Conservation (phyloP, 208 protist species). For the Trichomonas vaginalis region DNA sequence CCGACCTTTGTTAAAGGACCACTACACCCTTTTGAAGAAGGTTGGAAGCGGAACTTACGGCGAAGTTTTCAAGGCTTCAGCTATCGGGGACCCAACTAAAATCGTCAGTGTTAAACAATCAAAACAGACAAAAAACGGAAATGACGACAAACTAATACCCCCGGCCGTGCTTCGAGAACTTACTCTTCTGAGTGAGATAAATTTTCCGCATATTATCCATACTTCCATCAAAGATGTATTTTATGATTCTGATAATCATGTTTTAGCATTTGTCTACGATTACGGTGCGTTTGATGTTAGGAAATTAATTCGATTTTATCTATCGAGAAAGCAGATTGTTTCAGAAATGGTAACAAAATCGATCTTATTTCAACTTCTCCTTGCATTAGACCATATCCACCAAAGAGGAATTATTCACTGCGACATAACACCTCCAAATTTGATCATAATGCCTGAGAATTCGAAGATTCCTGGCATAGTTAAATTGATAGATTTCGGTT, state of each 20-base stretch:
- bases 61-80: neutral
- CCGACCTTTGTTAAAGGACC: neutral
- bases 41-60: neutral
- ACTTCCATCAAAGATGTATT: neutral
- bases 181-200: neutral
- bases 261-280: neutral
- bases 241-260: neutral
- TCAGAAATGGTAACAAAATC: neutral
- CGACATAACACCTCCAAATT: neutral
- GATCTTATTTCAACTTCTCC: neutral
- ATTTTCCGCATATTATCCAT: slow-evolving; percentile 10
- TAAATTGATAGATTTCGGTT: neutral
- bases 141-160: neutral
- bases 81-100: neutral
- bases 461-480: neutral
- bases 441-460: neutral
- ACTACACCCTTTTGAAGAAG: neutral
- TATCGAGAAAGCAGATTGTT: neutral
- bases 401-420: neutral
- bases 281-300: neutral
- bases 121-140: neutral
- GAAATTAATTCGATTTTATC: neutral
- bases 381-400: neutral
- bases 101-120: neutral
- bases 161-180: neutral